Percentiles rank a stretch among this genome's conserved stretches.
Evolutionary conservation across 2,329 filamentous ascomycete genomes (phyloP).

Genomic region (Alternaria burnsii): DNA sequence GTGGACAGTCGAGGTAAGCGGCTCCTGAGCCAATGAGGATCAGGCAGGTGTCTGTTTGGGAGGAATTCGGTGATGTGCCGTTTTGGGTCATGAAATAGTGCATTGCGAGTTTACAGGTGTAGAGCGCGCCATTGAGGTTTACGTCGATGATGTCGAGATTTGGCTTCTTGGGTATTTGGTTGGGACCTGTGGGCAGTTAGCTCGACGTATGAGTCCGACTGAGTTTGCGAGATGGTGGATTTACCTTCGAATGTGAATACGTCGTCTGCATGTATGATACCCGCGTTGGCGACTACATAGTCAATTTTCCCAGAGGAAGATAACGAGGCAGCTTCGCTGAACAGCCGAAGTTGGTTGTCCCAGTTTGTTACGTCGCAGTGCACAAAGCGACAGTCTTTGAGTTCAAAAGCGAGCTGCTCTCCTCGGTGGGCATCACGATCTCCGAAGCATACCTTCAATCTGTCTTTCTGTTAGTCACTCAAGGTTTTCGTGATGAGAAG

Average conservation of each 20-base stretch:
- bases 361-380: constrained; percentile 17
- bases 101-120: constrained; percentile 15
- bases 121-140: constrained; percentile 5
- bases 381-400: constrained; percentile 7
- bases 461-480: neutral
- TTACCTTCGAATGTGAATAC: constrained; percentile 17
- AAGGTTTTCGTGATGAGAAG: neutral
- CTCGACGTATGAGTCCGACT: neutral
- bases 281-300: constrained; percentile 21
- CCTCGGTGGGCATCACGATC: neutral
- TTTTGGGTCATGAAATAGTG: constrained; percentile 17
- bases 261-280: constrained; percentile 14
- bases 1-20: constrained; percentile 16
- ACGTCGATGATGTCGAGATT: constrained; percentile 8
- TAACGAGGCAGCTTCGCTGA: constrained; percentile 2
- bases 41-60: constrained; percentile 15
- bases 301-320: constrained; percentile 1
- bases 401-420: neutral
- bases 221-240: neutral
- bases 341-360: constrained; percentile 17
- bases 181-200: neutral
- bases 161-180: constrained; percentile 1
- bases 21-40: constrained; percentile 16
- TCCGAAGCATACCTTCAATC: neutral
- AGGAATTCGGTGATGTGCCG: neutral